These are phyloP conservation scores for Brassica nigra DNA, from an alignment of 345 rosid genomes.

Conservation along the genomic window DNA sequence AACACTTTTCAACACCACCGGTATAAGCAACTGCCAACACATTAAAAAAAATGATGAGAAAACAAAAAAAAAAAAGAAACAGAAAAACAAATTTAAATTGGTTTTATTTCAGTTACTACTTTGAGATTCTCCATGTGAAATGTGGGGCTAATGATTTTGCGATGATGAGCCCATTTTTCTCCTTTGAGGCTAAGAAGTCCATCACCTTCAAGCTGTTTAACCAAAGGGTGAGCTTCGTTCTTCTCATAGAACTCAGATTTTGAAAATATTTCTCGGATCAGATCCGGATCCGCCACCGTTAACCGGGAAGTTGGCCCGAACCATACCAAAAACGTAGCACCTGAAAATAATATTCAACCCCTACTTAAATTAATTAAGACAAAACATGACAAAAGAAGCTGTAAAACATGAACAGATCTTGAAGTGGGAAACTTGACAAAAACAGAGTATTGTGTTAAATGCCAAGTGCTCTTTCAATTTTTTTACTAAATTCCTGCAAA, in stretches of 20 bases:
- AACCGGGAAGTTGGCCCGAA: slow-evolving; percentile 78
- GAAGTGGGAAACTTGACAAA: slow-evolving; percentile 33
- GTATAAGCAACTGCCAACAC: slow-evolving; percentile 48
- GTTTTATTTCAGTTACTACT: slow-evolving; percentile 38
- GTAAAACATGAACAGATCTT: slow-evolving; percentile 40
- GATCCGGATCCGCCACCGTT: slow-evolving; percentile 74
- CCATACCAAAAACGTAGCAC: slow-evolving; percentile 81
- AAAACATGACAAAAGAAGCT: slow-evolving; percentile 30
- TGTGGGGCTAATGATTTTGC: slow-evolving; percentile 70
- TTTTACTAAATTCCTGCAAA: slow-evolving; percentile 17
- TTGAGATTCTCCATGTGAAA: slow-evolving; percentile 85
- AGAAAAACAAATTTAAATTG: not conserved
- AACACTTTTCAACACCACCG: slow-evolving; percentile 60
- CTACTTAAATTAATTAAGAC: not conserved
- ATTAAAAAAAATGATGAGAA: not conserved
- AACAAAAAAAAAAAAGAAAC: not conserved
- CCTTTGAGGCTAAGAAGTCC: slow-evolving; percentile 77
- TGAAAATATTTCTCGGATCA: slow-evolving; percentile 66
- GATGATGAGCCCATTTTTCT: slow-evolving; percentile 72
- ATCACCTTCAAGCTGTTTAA: slow-evolving; percentile 70
- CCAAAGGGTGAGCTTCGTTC: slow-evolving; percentile 54
- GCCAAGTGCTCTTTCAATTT: slow-evolving; percentile 15
- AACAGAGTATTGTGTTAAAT: slow-evolving; percentile 30
- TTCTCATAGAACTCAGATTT: slow-evolving; percentile 70
- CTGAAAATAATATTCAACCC: slow-evolving; percentile 35